These are phyloP conservation scores for Candida hispaniensis DNA, from an alignment of 805 yeast genomes.

Conservation along the genomic window DNA sequence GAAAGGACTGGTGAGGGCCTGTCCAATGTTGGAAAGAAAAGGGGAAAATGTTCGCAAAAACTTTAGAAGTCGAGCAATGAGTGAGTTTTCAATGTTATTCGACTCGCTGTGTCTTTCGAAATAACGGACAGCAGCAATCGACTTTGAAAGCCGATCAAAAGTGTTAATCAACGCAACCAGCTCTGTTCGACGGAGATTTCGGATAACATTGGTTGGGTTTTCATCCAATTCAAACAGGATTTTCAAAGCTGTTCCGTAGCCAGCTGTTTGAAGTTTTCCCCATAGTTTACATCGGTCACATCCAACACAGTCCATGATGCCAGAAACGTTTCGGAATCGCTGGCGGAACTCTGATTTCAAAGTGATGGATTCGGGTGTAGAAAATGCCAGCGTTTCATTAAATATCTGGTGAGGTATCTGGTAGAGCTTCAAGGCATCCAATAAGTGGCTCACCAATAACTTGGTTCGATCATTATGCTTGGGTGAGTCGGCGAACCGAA, in stretches of 20 bases:
- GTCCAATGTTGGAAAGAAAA: slow-evolving; percentile 1
- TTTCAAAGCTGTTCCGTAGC: slow-evolving; percentile 94
- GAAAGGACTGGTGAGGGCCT: slow-evolving; percentile 3
- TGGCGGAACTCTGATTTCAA: slow-evolving; percentile 78
- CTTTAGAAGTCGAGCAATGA: neutral
- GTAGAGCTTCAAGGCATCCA: neutral
- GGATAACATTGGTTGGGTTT: slow-evolving; percentile 42
- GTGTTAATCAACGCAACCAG: slow-evolving; percentile 86
- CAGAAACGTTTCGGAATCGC: slow-evolving; percentile 80
- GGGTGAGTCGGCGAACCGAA: slow-evolving; percentile 32
- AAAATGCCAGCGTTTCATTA: slow-evolving; percentile 42
- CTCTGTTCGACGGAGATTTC: slow-evolving; percentile 64
- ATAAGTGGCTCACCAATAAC: slow-evolving; percentile 1
- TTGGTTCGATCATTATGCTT: slow-evolving; percentile 5
- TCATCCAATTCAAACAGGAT: slow-evolving; percentile 65
- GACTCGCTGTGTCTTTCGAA: too few relatives aligned
- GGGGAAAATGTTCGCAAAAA: neutral
- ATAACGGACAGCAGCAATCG: slow-evolving; percentile 60
- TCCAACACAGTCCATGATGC: slow-evolving; percentile 96
- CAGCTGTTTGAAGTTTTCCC: slow-evolving; percentile 97
- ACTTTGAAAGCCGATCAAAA: slow-evolving; percentile 81
- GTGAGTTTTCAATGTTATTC: slow-evolving; percentile 2
- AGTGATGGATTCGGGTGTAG: slow-evolving; percentile 30
- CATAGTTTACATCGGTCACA: slow-evolving; percentile 96
- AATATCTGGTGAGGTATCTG: slow-evolving; percentile 31